A percentile compares a stretch with the other conserved stretches of the same genome.
Evolutionary conservation across 306 rosid genomes (phyloP).

Genomic region (Cicer pinnatifidum): DNA sequence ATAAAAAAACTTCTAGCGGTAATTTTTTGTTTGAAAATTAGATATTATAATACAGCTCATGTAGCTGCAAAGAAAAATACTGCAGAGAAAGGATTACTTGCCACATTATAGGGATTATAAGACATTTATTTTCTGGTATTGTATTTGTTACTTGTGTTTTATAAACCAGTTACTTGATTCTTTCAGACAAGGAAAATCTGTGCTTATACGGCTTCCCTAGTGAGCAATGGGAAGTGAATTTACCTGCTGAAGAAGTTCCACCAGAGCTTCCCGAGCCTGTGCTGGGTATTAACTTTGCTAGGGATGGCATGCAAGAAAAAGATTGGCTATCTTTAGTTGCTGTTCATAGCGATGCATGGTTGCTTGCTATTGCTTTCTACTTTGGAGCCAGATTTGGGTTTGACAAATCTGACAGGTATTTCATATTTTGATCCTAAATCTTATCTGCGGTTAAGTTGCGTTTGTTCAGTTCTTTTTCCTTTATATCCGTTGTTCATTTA

Average conservation of each 20-base stretch:
- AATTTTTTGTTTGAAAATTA: constrained; percentile 18
- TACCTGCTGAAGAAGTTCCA: constrained; percentile 98
- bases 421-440: constrained; percentile 6
- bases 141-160: constrained; percentile 36
- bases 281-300: constrained; percentile 90
- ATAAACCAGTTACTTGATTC: constrained; percentile 36
- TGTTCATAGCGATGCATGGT: constrained; percentile 97
- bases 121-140: constrained; percentile 18
- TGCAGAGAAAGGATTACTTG: constrained; percentile 17
- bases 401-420: constrained; percentile 80
- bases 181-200: constrained; percentile 91
- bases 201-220: constrained; percentile 85
- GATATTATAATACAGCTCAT: constrained; percentile 14
- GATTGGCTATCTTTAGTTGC: constrained; percentile 92
- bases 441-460: constrained; percentile 20
- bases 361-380: constrained; percentile 87
- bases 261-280: constrained; percentile 97
- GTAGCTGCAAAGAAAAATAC: constrained; percentile 3
- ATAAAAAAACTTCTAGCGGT: not conserved
- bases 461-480: constrained; percentile 27
- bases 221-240: constrained; percentile 96
- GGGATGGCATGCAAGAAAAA: constrained; percentile 94
- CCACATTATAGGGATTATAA: constrained; percentile 9
- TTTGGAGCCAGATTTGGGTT: constrained; percentile 96
- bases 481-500: constrained; percentile 23